Conservation (phyloP, 768 basidiomycete genomes). For the Antrodiella citrinella region DNA sequence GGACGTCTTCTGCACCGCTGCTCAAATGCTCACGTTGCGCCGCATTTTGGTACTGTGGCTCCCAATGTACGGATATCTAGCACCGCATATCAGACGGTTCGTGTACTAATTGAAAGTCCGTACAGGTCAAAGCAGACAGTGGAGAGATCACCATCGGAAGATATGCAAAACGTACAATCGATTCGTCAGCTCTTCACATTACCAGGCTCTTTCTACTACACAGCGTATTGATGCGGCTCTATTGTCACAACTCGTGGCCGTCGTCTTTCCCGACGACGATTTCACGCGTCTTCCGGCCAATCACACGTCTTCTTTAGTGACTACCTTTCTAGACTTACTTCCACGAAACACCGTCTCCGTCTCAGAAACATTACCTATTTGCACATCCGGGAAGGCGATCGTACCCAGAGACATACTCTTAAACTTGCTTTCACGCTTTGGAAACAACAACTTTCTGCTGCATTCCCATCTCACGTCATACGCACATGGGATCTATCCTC, state of each 20-base stretch:
- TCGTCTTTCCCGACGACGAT: constrained; percentile 18
- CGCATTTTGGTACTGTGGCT: constrained; percentile 67
- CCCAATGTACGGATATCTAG: constrained; percentile 48
- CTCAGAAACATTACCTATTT: constrained; percentile 8
- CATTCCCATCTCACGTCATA: constrained; percentile 64
- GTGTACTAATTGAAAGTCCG: no score
- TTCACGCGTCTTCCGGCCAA: neutral
- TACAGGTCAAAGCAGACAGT: constrained; percentile 67
- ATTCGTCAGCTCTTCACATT: constrained; percentile 38
- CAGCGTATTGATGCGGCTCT: constrained; percentile 56
- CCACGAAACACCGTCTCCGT: constrained; percentile 8
- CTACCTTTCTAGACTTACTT: constrained; percentile 19
- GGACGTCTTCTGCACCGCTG: constrained; percentile 26
- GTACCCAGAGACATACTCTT: constrained; percentile 6
- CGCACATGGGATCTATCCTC: constrained; percentile 70
- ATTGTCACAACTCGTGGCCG: constrained; percentile 53
- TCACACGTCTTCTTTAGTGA: constrained; percentile 1
- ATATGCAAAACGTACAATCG: constrained; percentile 54
- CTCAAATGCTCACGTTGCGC: constrained; percentile 59
- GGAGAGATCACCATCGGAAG: constrained; percentile 56
- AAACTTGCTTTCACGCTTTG: constrained; percentile 50
- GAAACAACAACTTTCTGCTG: constrained; percentile 76
- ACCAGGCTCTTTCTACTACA: constrained; percentile 41
- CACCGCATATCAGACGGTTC: no score
- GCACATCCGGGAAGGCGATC: constrained; percentile 4